A percentile compares a stretch with the other conserved stretches of the same genome.
These are phyloP conservation scores for Plasmodium relictum DNA, from an alignment of 169 alveolate genomes.

Conservation along the genomic window DNA sequence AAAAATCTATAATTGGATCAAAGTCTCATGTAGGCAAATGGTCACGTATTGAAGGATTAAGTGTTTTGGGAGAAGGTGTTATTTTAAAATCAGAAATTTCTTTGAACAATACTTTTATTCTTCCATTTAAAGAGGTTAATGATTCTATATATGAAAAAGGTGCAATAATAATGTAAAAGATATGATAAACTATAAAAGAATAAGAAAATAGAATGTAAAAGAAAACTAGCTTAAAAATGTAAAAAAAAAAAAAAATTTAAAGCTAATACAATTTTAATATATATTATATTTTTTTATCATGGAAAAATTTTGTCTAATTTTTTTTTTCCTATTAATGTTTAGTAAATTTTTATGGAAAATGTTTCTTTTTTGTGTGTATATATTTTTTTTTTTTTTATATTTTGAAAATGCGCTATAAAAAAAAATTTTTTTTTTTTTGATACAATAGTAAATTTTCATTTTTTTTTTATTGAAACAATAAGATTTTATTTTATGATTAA, in stretches of 20 bases:
- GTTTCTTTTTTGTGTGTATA: no score
- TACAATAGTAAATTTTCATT: not conserved
- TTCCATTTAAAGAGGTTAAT: constrained; percentile 92
- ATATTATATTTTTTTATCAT: not conserved
- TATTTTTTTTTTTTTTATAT: not conserved
- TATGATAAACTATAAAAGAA: not conserved
- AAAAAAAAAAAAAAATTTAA: not conserved
- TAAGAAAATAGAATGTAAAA: not conserved
- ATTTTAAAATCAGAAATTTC: constrained; percentile 90
- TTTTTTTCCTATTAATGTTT: no score
- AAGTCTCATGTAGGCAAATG: constrained; percentile 94
- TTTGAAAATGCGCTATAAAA: not conserved
- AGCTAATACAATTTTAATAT: no score
- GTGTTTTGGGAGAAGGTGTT: constrained; percentile 96
- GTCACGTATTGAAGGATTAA: constrained; percentile 95
- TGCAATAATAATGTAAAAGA: constrained; percentile 63
- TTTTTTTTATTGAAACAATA: not conserved
- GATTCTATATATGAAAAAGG: constrained; percentile 79
- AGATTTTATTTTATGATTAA: not conserved
- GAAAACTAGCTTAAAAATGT: not conserved
- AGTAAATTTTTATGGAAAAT: no score
- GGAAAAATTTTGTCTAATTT: not conserved
- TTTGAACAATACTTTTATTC: constrained; percentile 90
- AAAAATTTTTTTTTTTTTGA: not conserved
- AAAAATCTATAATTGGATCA: constrained; percentile 95